Evolutionary conservation across 805 yeast species (phyloP), one percentile per base, ranked within the genome.

Genomic region (Wickerhamomyces pijperi): DNA sequence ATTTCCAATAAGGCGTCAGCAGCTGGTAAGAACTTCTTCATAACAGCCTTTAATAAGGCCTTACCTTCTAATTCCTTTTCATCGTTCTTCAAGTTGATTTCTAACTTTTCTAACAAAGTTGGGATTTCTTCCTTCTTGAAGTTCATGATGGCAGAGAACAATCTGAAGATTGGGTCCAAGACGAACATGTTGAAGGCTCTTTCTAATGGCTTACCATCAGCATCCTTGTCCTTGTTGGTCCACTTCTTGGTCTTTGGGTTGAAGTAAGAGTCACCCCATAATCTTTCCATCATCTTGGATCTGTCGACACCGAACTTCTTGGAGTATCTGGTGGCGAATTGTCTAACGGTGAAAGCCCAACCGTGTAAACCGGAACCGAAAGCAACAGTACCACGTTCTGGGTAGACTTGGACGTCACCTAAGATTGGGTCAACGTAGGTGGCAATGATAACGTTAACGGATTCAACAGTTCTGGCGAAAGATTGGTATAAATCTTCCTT

Each of bases 301-400:
- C 85, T 80, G 84, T 90, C 97, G 64, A 90, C 97, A 87, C 97
- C 97, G 68, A 92, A 90, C 76, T 90, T 92, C 87, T 88, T 87
- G 68, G 96, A 78, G 81, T 92, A 90, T 76, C 95, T 85, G 73
- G 75, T 70, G 60, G 97, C 97, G 59, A 90, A 90, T 78, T 90
- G 97, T 73, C 98, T 86, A 65, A 90, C 82, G 59, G 98, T 90
- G 90, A 90, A 90, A 67, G 97, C 97, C 98, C 98, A 90, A 72
- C 98, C 98, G 81, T 90, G 98, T 65, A 90, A 78, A 83, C 97
- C 98, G 69, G 97, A 92, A 77, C 95, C 97, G 72, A 90, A 90
- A 58, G 98, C 98, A 64, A 90, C 95, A 69, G 97, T 90, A 76
- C 98, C 98, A 66, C 72, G 70, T 69, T 90, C 94, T 71, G 98